These are phyloP conservation scores for Thymus quinquecostatus DNA, from an alignment of 257 asterid species.

Conservation along the genomic window DNA sequence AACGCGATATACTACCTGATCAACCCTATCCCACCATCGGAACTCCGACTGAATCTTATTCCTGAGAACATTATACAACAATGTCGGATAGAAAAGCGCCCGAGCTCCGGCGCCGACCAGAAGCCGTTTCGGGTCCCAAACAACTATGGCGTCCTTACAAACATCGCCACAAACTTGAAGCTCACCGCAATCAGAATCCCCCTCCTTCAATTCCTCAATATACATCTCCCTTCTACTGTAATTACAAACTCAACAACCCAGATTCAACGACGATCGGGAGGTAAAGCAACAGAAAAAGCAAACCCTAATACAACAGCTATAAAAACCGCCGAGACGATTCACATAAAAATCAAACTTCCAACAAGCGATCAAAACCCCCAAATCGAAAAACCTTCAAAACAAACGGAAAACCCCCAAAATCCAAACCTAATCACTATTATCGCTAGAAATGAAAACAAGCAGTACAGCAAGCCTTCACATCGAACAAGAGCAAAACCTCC, in stretches of 20 bases:
- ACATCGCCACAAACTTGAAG: constrained; percentile 47
- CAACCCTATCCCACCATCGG: constrained; percentile 97
- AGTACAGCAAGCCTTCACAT: constrained; percentile 26
- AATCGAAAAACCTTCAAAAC: neutral
- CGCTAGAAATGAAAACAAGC: neutral
- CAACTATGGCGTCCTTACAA: constrained; percentile 45
- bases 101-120: constrained; percentile 97
- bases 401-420: constrained; percentile 12
- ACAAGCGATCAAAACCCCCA: constrained; percentile 19
- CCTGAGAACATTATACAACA: constrained; percentile 84
- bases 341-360: constrained; percentile 23
- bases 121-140: constrained; percentile 71
- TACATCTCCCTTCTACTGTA: constrained; percentile 48
- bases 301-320: constrained; percentile 23
- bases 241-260: constrained; percentile 23
- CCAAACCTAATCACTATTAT: constrained; percentile 31
- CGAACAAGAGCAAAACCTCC: constrained; percentile 36
- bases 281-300: neutral
- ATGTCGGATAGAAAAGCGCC: constrained; percentile 91
- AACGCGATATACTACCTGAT: constrained; percentile 58
- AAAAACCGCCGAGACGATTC: constrained; percentile 14
- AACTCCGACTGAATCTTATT: constrained; percentile 87
- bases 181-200: constrained; percentile 47
- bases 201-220: constrained; percentile 76
- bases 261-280: constrained; percentile 13